Percentiles rank a stretch among this genome's conserved stretches.
Evolutionary conservation across 805 yeast species (phyloP).

Genomic region (Hanseniaspora pseudoguilliermondii): DNA sequence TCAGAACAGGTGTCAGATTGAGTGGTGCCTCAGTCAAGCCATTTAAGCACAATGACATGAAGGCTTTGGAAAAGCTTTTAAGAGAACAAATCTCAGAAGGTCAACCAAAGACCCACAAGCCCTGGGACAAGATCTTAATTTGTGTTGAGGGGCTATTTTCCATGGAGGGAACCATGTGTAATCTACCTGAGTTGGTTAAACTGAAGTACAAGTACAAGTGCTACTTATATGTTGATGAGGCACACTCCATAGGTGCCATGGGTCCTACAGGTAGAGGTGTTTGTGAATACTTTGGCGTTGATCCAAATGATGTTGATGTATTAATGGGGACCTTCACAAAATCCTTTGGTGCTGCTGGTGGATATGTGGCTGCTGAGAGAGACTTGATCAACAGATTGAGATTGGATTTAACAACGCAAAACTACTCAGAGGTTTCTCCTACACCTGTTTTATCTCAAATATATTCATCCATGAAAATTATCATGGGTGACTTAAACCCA

Average conservation of each 20-base stretch:
- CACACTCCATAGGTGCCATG: conserved; percentile 97
- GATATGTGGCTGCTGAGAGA: conserved; percentile 74
- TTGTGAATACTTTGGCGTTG: conserved; percentile 79
- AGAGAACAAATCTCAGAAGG: conserved; percentile 85
- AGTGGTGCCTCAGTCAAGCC: conserved; percentile 89
- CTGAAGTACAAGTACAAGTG: conserved; percentile 76
- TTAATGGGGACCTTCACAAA: conserved; percentile 97
- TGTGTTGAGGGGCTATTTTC: conserved; percentile 88
- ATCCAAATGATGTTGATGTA: conserved; percentile 65
- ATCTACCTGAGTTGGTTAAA: conserved; percentile 61
- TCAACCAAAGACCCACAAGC: conserved; percentile 88
- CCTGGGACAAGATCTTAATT: conserved; percentile 79
- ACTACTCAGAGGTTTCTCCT: conserved; percentile 75
- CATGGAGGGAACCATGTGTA: conserved; percentile 84
- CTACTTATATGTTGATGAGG: conserved; percentile 88
- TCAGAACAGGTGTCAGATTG: conserved; percentile 84
- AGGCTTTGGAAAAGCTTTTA: conserved; percentile 56
- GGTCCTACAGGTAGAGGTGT: conserved; percentile 92
- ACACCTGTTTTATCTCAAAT: conserved; percentile 88
- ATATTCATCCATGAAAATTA: conserved; percentile 61
- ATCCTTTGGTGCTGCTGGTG: conserved; percentile 98
- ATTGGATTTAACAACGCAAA: conserved; percentile 56
- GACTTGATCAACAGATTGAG: conserved; percentile 61
- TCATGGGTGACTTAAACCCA: conserved; percentile 71
- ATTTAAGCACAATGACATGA: conserved; percentile 85